A percentile compares a stretch with the other conserved stretches of the same genome.
Evolutionary conservation across 768 basidiomycete genomes (phyloP).

Genomic region (Filobasidium wieringae): DNA sequence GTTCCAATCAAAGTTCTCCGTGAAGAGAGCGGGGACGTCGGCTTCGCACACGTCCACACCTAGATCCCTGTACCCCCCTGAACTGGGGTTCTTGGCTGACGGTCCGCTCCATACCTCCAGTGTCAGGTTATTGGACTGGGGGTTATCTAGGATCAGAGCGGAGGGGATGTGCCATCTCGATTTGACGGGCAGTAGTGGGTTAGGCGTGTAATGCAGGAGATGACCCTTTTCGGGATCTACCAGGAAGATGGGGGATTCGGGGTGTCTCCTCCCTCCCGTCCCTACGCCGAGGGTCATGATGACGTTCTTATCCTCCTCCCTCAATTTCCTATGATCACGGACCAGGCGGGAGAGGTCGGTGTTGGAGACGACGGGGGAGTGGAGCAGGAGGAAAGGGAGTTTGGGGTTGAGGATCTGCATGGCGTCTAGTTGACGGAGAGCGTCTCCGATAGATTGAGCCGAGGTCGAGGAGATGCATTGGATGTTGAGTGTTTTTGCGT

Average conservation of each 20-base stretch:
- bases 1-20: constrained; percentile 96
- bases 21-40: constrained; percentile 87
- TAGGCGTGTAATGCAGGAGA: constrained; percentile 27
- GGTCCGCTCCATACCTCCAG: constrained; percentile 77
- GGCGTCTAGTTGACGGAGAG: constrained; percentile 36
- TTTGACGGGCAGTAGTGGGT: constrained; percentile 24
- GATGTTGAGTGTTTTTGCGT: constrained; percentile 9
- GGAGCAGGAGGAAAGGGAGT: constrained; percentile 37
- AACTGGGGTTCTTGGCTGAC: neutral
- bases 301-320: constrained; percentile 77
- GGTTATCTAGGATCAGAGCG: constrained; percentile 52
- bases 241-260: constrained; percentile 45
- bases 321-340: constrained; percentile 71
- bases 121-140: constrained; percentile 66
- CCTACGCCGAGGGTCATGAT: constrained; percentile 77
- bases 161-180: constrained; percentile 25
- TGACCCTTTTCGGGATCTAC: constrained; percentile 32
- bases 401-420: constrained; percentile 39
- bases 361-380: constrained; percentile 62
- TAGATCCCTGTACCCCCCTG: constrained; percentile 33
- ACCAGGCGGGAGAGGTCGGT: constrained; percentile 82
- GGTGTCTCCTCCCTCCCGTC: constrained; percentile 44
- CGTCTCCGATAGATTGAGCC: constrained; percentile 37
- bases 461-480: constrained; percentile 31
- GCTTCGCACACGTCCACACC: constrained; percentile 38